Percentiles rank a stretch among this genome's conserved stretches.
These are phyloP conservation scores for Erodium texanum DNA, from an alignment of 441 rosid genomes.

Conservation along the genomic window DNA sequence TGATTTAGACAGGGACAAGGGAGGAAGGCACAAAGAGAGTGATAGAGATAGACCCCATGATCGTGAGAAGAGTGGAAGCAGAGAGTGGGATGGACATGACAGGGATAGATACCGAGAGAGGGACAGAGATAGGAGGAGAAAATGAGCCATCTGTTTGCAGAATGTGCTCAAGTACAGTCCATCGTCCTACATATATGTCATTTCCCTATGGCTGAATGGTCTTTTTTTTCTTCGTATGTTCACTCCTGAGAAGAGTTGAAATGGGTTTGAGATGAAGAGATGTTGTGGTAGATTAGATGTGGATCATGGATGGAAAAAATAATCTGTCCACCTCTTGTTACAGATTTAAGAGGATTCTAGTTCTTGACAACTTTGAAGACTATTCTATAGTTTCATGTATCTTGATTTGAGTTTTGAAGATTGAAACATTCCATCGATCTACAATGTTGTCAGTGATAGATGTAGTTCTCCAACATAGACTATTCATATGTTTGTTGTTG, in stretches of 20 bases:
- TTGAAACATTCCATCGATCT: not conserved
- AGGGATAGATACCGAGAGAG: constrained; percentile 64
- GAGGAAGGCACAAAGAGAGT: constrained; percentile 29
- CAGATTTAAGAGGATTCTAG: not conserved
- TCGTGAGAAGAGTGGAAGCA: constrained; percentile 79
- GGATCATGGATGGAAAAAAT: not conserved
- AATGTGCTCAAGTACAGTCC: constrained; percentile 24
- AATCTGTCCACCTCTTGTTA: not conserved
- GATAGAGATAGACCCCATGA: constrained; percentile 31
- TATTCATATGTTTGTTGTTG: too few relatives aligned
- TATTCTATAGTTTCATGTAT: not conserved
- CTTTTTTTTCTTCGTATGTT: not conserved
- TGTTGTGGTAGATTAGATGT: not conserved
- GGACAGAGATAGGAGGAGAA: constrained; percentile 45
- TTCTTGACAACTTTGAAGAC: not conserved
- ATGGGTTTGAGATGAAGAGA: constrained; percentile 5
- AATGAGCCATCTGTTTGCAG: constrained; percentile 16
- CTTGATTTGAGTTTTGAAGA: not conserved
- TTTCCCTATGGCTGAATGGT: not conserved
- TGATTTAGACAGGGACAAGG: constrained; percentile 35
- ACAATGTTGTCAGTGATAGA: too few relatives aligned
- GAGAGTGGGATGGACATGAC: constrained; percentile 72
- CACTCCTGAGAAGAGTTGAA: not conserved
- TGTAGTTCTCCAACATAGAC: too few relatives aligned
- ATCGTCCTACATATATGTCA: not conserved